Evolutionary conservation across 495 filamentous ascomycete species (phyloP).

Genomic region (Aspergillus conjunctus): DNA sequence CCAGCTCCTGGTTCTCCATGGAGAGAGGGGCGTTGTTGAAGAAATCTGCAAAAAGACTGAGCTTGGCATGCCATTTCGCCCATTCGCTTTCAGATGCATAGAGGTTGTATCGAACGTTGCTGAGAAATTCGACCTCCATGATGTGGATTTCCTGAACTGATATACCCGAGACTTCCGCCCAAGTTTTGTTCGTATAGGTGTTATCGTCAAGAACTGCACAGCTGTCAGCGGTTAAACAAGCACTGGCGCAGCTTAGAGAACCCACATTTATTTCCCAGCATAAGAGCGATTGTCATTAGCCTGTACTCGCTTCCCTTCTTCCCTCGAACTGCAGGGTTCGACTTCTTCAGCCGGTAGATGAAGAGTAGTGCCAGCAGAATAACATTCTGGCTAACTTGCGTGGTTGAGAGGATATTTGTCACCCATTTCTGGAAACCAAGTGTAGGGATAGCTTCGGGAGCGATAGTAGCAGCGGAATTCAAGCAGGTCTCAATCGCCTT

Average conservation of each 20-base stretch:
- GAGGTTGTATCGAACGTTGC: slow-evolving; percentile 95
- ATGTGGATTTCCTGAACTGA: slow-evolving; percentile 94
- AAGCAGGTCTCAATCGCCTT: slow-evolving; percentile 68
- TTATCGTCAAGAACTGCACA: slow-evolving; percentile 90
- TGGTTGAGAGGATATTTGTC: slow-evolving; percentile 83
- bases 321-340: slow-evolving; percentile 83
- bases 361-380: slow-evolving; percentile 89
- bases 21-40: slow-evolving; percentile 64
- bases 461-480: slow-evolving; percentile 54
- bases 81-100: slow-evolving; percentile 82
- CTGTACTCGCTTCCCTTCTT: slow-evolving; percentile 93
- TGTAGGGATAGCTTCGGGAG: slow-evolving; percentile 72
- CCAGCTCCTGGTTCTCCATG: slow-evolving; percentile 31
- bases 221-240: neutral
- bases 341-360: slow-evolving; percentile 88
- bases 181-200: slow-evolving; percentile 99
- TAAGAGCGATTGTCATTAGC: slow-evolving; percentile 93
- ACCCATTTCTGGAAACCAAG: slow-evolving; percentile 93
- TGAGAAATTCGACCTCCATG: slow-evolving; percentile 99
- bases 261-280: slow-evolving; percentile 98
- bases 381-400: slow-evolving; percentile 96
- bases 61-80: slow-evolving; percentile 79
- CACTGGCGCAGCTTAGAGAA: slow-evolving; percentile 5
- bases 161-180: slow-evolving; percentile 97
- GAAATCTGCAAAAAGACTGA: slow-evolving; percentile 77